Base-by-base conservation (phyloP, 179 eudicot species). In the Dionaea muscipula region DNA sequence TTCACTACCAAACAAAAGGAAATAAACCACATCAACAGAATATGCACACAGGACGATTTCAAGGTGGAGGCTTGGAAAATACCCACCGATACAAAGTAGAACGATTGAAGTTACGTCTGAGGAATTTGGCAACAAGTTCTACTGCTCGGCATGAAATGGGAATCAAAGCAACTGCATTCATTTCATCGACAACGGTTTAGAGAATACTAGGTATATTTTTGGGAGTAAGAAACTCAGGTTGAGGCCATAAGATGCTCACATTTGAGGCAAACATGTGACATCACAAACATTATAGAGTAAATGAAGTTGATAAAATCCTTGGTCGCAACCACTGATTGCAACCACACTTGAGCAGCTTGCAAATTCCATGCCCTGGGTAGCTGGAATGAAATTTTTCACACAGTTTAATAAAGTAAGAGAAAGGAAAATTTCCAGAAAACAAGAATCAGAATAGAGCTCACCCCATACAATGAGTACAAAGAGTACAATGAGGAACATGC, bases 401-500 rank as follows among this genome's bases (percentile, higher is more conserved):
- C 17, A 10, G 37, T 44, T 27, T 14, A 53, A 37, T 27, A 38
- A 8, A 2, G 9, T 13, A 51, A 39, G 15, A 35, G 2, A 63
- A 11, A n/a, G 38, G 19, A 24, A 23, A 23, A 26, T 41, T 19
- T 36, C 45, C 19, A 41, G 12, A 25, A 11, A 38, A 40, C 26
- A 17, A 17, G 26, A 47, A 25, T 36, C 45, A 53, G 56, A 13
- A 25, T 15, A 33, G 37, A 4, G 59, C 18, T 78, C 82, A 86
- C 98, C 94, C 98, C 98, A 70, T 91, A 84, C 49, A 84, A 68
- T 26, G 94, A 77, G 77, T 91, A 91, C 73, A 91, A 56, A 12
- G 98, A 91, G 60, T 78, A 91, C 51, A 87, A 24, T 38, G 87
- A 82, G 35, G 95, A 78, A 60, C 91, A 81, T 28, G 86, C 76